A percentile compares a stretch with the other conserved stretches of the same genome.
Evolutionary conservation across 306 rosid genomes (phyloP).

Genomic region (Quercus cerris): DNA sequence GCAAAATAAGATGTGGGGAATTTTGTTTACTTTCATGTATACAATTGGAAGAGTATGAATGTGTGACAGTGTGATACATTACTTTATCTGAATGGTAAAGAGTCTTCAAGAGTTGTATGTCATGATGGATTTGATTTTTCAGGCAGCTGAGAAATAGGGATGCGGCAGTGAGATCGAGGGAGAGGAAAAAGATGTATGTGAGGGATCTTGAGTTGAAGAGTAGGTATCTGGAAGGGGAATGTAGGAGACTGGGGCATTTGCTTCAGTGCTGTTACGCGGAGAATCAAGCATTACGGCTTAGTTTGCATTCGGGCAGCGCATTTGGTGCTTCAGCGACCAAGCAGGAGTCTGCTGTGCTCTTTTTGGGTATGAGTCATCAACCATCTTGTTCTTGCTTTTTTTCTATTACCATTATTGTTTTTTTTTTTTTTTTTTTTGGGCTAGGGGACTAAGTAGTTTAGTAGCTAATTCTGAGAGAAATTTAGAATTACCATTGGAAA

Average conservation of each 20-base stretch:
- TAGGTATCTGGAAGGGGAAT: conserved; percentile 83
- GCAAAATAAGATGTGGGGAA: too few species aligned
- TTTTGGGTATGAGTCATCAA: conserved; percentile 64
- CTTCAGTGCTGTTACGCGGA: conserved; percentile 85
- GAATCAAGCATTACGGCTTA: conserved; percentile 74
- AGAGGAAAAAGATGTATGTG: conserved; percentile 77
- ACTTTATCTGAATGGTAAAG: too few species aligned
- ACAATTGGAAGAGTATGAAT: too few species aligned
- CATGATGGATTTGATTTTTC: conserved; percentile 20
- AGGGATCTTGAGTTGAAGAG: conserved; percentile 75
- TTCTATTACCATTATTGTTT: background rate
- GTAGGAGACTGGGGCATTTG: conserved; percentile 78
- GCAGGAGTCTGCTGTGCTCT: conserved; percentile 99
- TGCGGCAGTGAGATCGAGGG: conserved; percentile 85
- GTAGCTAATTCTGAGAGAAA: too few species aligned
- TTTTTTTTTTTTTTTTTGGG: background rate
- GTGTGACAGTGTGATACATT: too few species aligned
- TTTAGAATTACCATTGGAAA: background rate
- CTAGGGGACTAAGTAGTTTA: background rate
- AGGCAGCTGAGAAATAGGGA: conserved; percentile 93
- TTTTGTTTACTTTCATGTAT: too few species aligned
- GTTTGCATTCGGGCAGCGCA: conserved; percentile 58
- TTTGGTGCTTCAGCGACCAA: conserved; percentile 61
- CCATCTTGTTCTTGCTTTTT: background rate
- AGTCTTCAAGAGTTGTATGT: background rate